A percentile compares a stretch with the other conserved stretches of the same genome.
These are phyloP conservation scores for Boletus sensibilis DNA, from an alignment of 768 basidiomycete species.

Conservation along the genomic window DNA sequence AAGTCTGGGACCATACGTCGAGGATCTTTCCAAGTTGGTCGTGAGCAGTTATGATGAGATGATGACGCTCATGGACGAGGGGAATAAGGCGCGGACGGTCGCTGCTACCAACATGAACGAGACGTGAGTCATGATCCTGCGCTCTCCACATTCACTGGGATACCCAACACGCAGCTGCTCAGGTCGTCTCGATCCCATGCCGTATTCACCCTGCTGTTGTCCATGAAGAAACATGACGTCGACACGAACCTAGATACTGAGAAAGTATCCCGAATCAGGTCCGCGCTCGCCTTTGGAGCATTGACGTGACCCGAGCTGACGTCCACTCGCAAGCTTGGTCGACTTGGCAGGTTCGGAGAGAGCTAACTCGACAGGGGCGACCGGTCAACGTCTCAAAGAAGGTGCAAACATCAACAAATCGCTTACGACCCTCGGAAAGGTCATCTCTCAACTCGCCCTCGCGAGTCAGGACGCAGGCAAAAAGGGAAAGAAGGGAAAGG, in stretches of 20 bases:
- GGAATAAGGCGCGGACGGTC: constrained; percentile 97
- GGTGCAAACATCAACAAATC: constrained; percentile 99
- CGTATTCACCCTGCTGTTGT: constrained; percentile 93
- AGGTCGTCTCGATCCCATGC: constrained; percentile 97
- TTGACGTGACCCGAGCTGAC: constrained; percentile 9
- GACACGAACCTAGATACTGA: constrained; percentile 90
- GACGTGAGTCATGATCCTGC: constrained; percentile 57
- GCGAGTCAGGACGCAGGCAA: constrained; percentile 59
- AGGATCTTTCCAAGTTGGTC: constrained; percentile 91
- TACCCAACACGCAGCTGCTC: constrained; percentile 11
- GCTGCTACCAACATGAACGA: constrained; percentile 99
- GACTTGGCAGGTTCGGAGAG: constrained; percentile 97
- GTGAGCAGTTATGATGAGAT: constrained; percentile 93
- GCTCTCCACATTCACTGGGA: not conserved
- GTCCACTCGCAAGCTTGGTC: constrained; percentile 60
- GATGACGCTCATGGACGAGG: constrained; percentile 99
- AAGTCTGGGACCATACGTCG: constrained; percentile 95
- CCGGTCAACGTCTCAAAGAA: constrained; percentile 93
- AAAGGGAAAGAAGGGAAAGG: constrained; percentile 88
- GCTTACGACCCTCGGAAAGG: constrained; percentile 95
- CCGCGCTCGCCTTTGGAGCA: constrained; percentile 17
- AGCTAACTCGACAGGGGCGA: constrained; percentile 97
- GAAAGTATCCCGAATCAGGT: constrained; percentile 98
- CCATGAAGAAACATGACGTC: constrained; percentile 86
- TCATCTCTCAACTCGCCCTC: constrained; percentile 85